phyloP scores from a whole-genome alignment of 345 rosid genomes.

The Aegle marmelos region DNA sequence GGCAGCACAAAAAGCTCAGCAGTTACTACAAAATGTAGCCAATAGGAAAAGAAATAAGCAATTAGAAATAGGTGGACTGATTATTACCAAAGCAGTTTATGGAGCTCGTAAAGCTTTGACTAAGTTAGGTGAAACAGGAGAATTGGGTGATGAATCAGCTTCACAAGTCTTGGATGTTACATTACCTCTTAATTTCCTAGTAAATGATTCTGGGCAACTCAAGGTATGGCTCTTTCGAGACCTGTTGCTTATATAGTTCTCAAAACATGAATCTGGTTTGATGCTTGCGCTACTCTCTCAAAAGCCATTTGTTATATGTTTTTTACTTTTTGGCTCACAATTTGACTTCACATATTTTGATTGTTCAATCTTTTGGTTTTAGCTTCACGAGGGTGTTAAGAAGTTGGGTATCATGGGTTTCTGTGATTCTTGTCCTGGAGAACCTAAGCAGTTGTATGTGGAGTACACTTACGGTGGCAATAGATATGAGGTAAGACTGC shows the following conservation, averaged over 20 bases:
- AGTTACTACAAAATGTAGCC: constrained; percentile 70
- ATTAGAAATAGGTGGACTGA: constrained; percentile 62
- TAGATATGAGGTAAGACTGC: constrained; percentile 41
- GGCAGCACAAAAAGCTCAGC: constrained; percentile 81
- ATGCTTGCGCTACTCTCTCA: not conserved
- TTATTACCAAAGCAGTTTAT: constrained; percentile 71
- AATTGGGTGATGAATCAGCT: constrained; percentile 31
- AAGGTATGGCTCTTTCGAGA: constrained; percentile 43
- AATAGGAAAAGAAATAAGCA: constrained; percentile 75
- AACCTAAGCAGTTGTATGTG: constrained; percentile 66
- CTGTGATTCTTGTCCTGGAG: constrained; percentile 91
- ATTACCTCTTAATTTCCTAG: constrained; percentile 81
- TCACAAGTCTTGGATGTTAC: constrained; percentile 75
- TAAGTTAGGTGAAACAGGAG: constrained; percentile 40
- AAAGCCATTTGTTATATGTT: not conserved
- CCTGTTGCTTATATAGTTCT: not conserved
- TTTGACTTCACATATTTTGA: not conserved
- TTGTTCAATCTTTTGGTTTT: constrained; percentile 16
- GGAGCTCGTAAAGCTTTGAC: constrained; percentile 62
- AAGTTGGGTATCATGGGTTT: constrained; percentile 98
- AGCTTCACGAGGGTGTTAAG: constrained; percentile 93
- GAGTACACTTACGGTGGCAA: constrained; percentile 59
- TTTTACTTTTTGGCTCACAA: not conserved
- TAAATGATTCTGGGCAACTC: constrained; percentile 75
- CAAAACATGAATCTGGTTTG: not conserved